Base-by-base conservation (phyloP, 1,284 basidiomycete species). In the Moniliella sp. region DNA sequence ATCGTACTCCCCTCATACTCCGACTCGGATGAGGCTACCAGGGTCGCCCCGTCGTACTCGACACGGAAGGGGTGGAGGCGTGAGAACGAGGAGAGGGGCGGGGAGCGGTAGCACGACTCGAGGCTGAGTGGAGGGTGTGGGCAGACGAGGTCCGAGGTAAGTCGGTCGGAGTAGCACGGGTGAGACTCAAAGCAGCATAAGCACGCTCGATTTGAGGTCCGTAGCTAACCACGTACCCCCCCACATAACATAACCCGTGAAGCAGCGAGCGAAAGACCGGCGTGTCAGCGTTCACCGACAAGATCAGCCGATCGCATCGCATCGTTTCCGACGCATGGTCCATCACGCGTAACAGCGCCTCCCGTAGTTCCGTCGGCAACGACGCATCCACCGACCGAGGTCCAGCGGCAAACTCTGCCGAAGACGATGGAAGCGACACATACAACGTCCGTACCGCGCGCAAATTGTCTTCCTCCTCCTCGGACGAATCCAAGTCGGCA, bases 191-290 rank as follows among this genome's bases (percentile, higher is more conserved):
- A 18, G 23, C 3, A 34, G 8, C 25, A 31, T 16, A 7, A 11
- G 4, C 3, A 8, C 17, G n/a, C 3, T 13, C 19, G 18, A 7
- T 16, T 3, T 19, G 12, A 4, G n/a, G 16, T 14, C 11, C 26
- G 10, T 12, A 21, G 3, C 17, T 19, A 4, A 47, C 43, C 18
- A 52, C 40, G 8, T 43, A 35, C 12, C 46, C 51, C 8, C 51
- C 51, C 2, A 55, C 51, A 19, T 55, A 55, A 35, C 48, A 50
- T 8, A 55, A 35, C 2, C 51, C 51, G 30, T 48, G 51, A 5
- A 55, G 36, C 5, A 50, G 40, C 1, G 42, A 36, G 4, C 36
- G 31, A 15, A 50, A 43, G 8, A 35, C 34, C 26, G 27, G 19
- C 4, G n/a, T 16, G 15, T 33, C 27, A 13, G 35, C 35, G 15